Conservation (phyloP, 352 stramenopile species). For the Phytopythium chamaehyphon region DNA sequence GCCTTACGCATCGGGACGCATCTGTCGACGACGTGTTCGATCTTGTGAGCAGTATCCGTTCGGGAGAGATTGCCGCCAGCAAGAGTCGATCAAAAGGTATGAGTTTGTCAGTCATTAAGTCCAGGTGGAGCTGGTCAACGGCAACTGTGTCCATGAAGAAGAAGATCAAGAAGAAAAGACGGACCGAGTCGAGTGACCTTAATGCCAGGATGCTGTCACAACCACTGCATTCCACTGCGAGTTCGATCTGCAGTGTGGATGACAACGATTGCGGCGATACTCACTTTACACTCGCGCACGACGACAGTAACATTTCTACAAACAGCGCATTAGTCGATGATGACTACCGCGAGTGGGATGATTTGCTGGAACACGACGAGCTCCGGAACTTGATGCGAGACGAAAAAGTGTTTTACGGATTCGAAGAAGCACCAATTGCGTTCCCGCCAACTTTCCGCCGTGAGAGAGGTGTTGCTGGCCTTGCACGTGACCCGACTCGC, state of each 20-base stretch:
- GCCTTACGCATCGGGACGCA: constrained; percentile 54
- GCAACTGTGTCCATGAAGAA: constrained; percentile 4
- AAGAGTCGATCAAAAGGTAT: neutral
- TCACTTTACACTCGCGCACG: neutral
- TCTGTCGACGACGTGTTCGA: constrained; percentile 56
- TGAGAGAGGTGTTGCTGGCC: constrained; percentile 32
- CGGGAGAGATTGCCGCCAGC: neutral
- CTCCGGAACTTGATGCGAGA: constrained; percentile 51
- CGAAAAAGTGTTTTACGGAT: constrained; percentile 68
- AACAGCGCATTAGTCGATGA: constrained; percentile 39
- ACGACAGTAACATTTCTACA: constrained; percentile 17
- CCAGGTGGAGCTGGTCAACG: constrained; percentile 22
- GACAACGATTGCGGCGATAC: constrained; percentile 5
- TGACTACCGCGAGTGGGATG: constrained; percentile 46
- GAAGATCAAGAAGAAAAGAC: constrained; percentile 1
- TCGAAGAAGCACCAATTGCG: constrained; percentile 65
- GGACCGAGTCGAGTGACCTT: constrained; percentile 21
- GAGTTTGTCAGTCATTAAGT: neutral
- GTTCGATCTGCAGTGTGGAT: neutral
- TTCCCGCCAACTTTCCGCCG: constrained; percentile 80
- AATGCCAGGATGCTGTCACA: constrained; percentile 25
- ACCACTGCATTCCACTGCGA: constrained; percentile 4
- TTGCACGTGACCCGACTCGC: constrained; percentile 6
- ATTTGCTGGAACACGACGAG: constrained; percentile 70
- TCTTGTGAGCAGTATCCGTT: constrained; percentile 42